These are phyloP conservation scores for Apiotrichum gamsii DNA, from an alignment of 1,284 basidiomycete species.

Conservation along the genomic window DNA sequence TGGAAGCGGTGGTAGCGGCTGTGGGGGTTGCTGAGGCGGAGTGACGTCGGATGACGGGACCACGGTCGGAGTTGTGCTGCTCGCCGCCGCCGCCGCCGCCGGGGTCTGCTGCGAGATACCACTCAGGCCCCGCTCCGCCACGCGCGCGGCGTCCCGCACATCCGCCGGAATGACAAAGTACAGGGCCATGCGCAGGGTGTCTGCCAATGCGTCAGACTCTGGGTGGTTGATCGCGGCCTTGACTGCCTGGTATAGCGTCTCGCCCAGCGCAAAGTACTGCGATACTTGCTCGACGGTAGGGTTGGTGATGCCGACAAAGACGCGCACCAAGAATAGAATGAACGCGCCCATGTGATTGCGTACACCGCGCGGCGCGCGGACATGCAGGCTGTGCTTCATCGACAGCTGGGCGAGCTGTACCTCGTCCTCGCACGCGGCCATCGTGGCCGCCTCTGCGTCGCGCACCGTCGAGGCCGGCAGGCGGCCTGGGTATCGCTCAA, in stretches of 20 bases:
- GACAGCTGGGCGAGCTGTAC: conserved; percentile 33
- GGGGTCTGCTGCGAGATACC: too few species aligned
- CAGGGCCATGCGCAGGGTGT: conserved; percentile 5
- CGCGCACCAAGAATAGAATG: conserved; percentile 3
- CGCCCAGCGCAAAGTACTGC: conserved; percentile 5
- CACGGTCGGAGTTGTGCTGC: too few species aligned
- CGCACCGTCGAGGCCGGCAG: neutral
- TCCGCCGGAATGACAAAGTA: neutral
- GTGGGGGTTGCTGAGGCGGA: too few species aligned
- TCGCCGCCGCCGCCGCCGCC: too few species aligned
- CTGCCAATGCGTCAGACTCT: conserved; percentile 4
- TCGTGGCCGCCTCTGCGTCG: conserved; percentile 37
- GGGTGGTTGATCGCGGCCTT: neutral
- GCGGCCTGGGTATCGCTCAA: neutral
- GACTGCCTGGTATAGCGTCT: conserved; percentile 8
- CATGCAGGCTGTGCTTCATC: conserved; percentile 2
- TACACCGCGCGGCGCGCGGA: neutral
- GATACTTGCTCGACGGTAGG: conserved; percentile 1
- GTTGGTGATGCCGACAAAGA: neutral
- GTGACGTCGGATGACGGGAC: too few species aligned
- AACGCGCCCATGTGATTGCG: conserved; percentile 14
- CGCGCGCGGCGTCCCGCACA: conserved; percentile 1
- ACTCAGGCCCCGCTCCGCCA: conserved; percentile 6
- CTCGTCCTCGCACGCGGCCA: conserved; percentile 61
- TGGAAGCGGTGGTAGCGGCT: too few species aligned